These are phyloP conservation scores for Sclerotinia trifoliorum DNA, from an alignment of 2,329 filamentous ascomycete genomes.

Conservation along the genomic window DNA sequence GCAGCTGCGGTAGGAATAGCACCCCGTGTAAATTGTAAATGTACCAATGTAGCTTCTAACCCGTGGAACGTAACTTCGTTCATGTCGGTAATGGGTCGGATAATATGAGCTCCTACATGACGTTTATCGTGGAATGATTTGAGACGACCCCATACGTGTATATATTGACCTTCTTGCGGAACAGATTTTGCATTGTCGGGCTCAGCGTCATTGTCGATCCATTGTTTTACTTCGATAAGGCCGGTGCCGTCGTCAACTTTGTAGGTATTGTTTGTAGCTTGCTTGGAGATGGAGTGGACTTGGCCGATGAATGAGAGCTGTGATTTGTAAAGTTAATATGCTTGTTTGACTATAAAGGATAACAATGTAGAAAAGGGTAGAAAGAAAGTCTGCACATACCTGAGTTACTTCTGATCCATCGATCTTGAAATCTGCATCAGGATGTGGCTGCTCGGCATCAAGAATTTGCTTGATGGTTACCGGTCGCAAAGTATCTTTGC, in stretches of 20 bases:
- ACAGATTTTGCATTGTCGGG: conserved; percentile 48
- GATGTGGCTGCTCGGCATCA: conserved; percentile 74
- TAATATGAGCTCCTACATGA: conserved; percentile 75
- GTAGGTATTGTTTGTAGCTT: conserved; percentile 89
- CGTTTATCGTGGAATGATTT: conserved; percentile 82
- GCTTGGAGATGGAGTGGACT: conserved; percentile 80
- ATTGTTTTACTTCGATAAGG: conserved; percentile 85
- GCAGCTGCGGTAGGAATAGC: conserved; percentile 45
- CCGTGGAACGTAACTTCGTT: conserved; percentile 94
- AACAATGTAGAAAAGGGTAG: neutral
- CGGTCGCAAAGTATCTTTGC: conserved; percentile 84
- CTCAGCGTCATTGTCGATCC: conserved; percentile 55
- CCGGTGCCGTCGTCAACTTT: conserved; percentile 94
- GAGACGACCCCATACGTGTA: conserved; percentile 80
- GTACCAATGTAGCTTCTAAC: conserved; percentile 84
- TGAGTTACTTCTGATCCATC: conserved; percentile 71
- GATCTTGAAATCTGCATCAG: conserved; percentile 76
- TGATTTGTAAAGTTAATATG: conserved; percentile 20
- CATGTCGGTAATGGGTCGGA: conserved; percentile 76
- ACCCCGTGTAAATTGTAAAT: conserved; percentile 78
- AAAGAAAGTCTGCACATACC: conserved; percentile 38
- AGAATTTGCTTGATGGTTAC: conserved; percentile 94
- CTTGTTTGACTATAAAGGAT: neutral
- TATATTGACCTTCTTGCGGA: conserved; percentile 72
- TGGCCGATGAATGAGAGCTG: conserved; percentile 87